Evolutionary conservation across 805 yeast species (phyloP), one percentile per base, ranked within the genome.

Genomic region (Wickerhamomyces alni): DNA sequence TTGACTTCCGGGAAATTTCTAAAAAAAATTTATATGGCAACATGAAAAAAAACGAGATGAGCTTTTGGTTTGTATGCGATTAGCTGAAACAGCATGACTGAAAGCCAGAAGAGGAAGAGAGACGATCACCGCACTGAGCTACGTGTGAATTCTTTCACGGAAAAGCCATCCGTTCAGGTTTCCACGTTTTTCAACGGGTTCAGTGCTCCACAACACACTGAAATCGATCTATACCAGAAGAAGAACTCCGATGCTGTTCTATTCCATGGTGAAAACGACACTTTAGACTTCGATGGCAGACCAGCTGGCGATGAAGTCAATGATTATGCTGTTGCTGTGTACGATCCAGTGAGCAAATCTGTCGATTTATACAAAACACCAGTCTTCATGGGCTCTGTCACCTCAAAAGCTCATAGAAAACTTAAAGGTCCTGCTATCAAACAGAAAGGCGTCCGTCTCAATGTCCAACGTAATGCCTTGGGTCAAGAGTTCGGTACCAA

Each of bases 401-500:
- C 80, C 2, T 75, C 93, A 15, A 77, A 77, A 55, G 66, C 77
- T 3, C 74, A 72, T 50, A 74, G 80, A 51, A 63, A 63, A 33
- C 69, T 69, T 45, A 66, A 66, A 34, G 85, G 87, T 7, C 93
- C 93, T 17, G 62, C 69, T 19, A 70, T 86, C 41, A 77, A 74
- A 62, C 83, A 77, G 58, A 62, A 66, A 8, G 75, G 74, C 26
- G 70, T 66, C 5, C 62, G 69, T 43, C 53, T 55, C 51, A 66
- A 73, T 42, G 66, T 70, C 15, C 87, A 86, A 63, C 76, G 97
- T 59, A 85, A 77, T 41, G 83, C 87, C 2, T 72, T 93, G 56
- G 99, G 99, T 56, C 91, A 87, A 63, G 94, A 93, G 3, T 93
- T 93, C 53, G 99, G 99, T 72, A 91, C 99, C 42, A 89, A 86